Percentiles rank a stretch among this genome's conserved stretches.
Conservation (phyloP, 305 asterid genomes). For the Coffea humblotiana region DNA sequence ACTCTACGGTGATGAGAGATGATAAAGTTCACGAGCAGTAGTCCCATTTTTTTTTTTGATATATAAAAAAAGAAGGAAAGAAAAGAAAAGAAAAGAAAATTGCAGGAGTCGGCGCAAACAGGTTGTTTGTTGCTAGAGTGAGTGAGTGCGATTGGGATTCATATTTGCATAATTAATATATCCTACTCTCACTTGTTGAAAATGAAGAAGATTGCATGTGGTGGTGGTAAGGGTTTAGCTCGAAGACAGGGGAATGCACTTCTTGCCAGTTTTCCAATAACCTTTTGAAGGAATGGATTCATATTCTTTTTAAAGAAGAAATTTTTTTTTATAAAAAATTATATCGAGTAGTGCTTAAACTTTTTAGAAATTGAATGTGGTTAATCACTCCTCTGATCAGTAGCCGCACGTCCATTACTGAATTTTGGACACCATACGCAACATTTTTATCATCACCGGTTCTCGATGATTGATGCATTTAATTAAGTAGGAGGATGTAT, state of each 20-base stretch:
- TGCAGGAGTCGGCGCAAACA: no score
- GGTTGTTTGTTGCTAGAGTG: not conserved
- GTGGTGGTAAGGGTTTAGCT: not conserved
- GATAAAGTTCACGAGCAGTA: not conserved
- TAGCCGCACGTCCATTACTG: no score
- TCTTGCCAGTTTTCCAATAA: slow-evolving; percentile 1
- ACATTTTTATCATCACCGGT: not conserved
- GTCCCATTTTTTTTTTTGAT: not conserved
- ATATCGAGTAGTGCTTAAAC: no score
- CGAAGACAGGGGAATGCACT: slow-evolving; percentile 5
- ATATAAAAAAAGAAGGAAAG: no score
- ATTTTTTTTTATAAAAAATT: not conserved
- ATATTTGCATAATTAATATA: not conserved
- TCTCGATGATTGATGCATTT: not conserved
- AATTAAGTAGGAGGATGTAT: no score
- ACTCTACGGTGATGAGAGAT: no score
- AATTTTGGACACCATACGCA: not conserved
- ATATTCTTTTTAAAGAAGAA: not conserved
- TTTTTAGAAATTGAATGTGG: no score
- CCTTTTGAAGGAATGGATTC: not conserved
- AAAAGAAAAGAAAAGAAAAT: no score
- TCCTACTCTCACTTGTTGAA: not conserved
- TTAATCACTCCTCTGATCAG: no score
- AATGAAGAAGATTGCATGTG: not conserved
- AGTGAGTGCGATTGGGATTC: not conserved